Evolutionary conservation across 2,329 filamentous ascomycete species (phyloP), one percentile per base, ranked within the genome.

Genomic region (Cyanodermella asteris): DNA sequence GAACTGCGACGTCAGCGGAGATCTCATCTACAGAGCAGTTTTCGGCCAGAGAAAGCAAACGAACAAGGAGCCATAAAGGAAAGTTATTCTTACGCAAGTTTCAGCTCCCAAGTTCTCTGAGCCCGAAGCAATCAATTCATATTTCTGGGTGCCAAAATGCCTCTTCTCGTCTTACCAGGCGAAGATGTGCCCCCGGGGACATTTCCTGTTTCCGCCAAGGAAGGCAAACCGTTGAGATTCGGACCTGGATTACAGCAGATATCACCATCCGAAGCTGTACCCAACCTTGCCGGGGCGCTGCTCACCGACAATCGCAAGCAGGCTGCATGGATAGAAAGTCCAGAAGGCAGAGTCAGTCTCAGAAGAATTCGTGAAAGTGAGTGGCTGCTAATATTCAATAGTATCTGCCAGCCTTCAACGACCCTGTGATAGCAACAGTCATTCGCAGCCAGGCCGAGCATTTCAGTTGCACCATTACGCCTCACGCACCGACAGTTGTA

Each of bases 361-460:
- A 50, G 31, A 45, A 49, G 27, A 54, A 50, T 29, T 39, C 42
- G 5, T 41, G 40, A 11, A n/a, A n/a, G n/a, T n/a, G n/a, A 40
- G 40, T 7, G 37, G 51, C 14, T 40, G 46, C 18, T 37, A 45
- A 14, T 44, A 49, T 27, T 36, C 47, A 6, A 25, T 42, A 87
- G 66, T 97, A 94, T 43, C 58, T 68, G 18, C 80, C 87, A 8
- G 61, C 68, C 11, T 55, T 63, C n/a, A 72, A 73, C 42, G 87
- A 97, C 47, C 66, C 91, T 23, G 71, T 94, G 35, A 77, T 97
- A 42, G 82, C 78, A 30, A 81, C 77, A 35, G 61, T 94, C 37
- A 67, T 76, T 41, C 75, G 72, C 45, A 72, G 69, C 28, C 63
- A 69, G 25, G 57, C 61, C 29, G 87, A 94, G 38, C 63, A 65